Evolutionary conservation across 805 yeast genomes (phyloP).

Genomic region (Candida lessepsii): DNA sequence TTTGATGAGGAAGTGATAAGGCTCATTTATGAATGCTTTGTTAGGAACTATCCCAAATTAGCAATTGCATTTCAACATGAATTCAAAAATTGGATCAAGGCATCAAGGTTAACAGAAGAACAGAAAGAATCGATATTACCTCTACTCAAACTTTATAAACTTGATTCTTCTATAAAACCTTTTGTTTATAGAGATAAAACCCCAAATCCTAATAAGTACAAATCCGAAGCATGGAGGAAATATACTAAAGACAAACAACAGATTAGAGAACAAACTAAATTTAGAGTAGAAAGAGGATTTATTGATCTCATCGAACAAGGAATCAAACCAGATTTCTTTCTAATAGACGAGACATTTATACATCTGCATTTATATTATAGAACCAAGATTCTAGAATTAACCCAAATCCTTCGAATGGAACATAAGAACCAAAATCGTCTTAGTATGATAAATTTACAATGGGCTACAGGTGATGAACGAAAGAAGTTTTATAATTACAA

Average conservation of each 20-base stretch:
- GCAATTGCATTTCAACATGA: slow-evolving; percentile 21
- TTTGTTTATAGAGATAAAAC: slow-evolving; percentile 8
- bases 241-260: slow-evolving; percentile 4
- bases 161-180: slow-evolving; percentile 8
- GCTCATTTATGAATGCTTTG: slow-evolving; percentile 27
- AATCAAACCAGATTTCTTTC: slow-evolving; percentile 31
- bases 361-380: slow-evolving; percentile 20
- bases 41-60: slow-evolving; percentile 32
- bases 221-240: slow-evolving; percentile 4
- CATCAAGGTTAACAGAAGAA: not conserved
- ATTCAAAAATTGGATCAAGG: slow-evolving; percentile 1
- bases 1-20: slow-evolving; percentile 25
- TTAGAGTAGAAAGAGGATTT: slow-evolving; percentile 33
- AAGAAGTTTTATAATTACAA: slow-evolving; percentile 11
- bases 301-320: slow-evolving; percentile 31
- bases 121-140: not conserved
- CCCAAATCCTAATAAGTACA: slow-evolving; percentile 13
- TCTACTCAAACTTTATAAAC: slow-evolving; percentile 1
- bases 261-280: slow-evolving; percentile 25
- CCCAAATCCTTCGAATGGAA: slow-evolving; percentile 14
- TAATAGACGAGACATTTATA: slow-evolving; percentile 32
- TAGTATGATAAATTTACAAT: slow-evolving; percentile 23
- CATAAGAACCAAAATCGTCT: slow-evolving; percentile 19
- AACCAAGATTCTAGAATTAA: slow-evolving; percentile 13
- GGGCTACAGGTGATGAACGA: slow-evolving; percentile 15